Evolutionary conservation across 768 basidiomycete genomes (phyloP).

Genomic region (Rossbeevera mucosa): DNA sequence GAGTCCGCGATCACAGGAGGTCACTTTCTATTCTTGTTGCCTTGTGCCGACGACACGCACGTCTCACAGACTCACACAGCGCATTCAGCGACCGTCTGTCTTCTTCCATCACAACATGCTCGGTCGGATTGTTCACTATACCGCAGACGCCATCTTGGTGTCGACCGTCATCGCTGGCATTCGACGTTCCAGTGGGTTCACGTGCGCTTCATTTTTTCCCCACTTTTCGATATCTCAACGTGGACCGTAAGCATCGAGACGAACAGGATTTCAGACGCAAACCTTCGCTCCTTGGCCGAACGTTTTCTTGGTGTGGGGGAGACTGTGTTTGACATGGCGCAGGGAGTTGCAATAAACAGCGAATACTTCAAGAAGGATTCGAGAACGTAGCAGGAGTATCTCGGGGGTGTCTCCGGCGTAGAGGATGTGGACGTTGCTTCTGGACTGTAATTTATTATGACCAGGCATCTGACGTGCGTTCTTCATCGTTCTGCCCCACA

Average conservation of each 20-base stretch:
- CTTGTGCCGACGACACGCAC: slow-evolving; percentile 1
- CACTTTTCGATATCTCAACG: not conserved
- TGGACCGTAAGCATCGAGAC: slow-evolving; percentile 61
- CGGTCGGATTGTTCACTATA: slow-evolving; percentile 77
- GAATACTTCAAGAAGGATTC: slow-evolving; percentile 67
- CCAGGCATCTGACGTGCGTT: slow-evolving; percentile 23
- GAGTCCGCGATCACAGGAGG: not conserved
- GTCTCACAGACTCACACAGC: not conserved
- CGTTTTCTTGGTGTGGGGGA: slow-evolving; percentile 85
- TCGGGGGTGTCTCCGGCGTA: slow-evolving; percentile 3
- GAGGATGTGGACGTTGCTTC: slow-evolving; percentile 15
- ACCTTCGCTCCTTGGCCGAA: slow-evolving; percentile 70
- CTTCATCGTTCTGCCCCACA: slow-evolving; percentile 15
- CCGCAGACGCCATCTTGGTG: slow-evolving; percentile 77
- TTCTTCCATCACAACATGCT: slow-evolving; percentile 34
- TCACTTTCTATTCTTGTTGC: slow-evolving; percentile 16
- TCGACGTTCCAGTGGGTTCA: slow-evolving; percentile 82
- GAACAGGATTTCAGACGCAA: slow-evolving; percentile 68
- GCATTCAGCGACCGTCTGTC: not conserved
- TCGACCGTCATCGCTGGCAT: slow-evolving; percentile 91
- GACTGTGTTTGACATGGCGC: slow-evolving; percentile 79
- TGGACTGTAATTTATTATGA: slow-evolving; percentile 28
- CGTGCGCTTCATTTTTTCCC: slow-evolving; percentile 50
- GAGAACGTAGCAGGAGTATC: slow-evolving; percentile 27
- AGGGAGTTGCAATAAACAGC: slow-evolving; percentile 83